A percentile compares a stretch with the other conserved stretches of the same genome.
phyloP scores from a whole-genome alignment of 176 grass and related monocot species.

The Eleusine coracana region DNA sequence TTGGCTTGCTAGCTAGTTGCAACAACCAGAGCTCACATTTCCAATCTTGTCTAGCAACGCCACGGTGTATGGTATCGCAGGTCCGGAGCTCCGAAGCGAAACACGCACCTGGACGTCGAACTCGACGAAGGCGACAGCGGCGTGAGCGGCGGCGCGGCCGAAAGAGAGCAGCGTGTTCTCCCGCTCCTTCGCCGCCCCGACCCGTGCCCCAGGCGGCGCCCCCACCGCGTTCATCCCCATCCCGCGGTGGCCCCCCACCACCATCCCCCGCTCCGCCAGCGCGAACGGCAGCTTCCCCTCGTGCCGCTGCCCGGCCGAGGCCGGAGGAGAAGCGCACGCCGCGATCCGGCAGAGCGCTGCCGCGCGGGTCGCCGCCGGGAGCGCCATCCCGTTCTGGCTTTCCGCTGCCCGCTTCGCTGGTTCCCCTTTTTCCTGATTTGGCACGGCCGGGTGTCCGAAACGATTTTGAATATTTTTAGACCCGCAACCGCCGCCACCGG shows the following conservation, averaged over 20 bases:
- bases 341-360: conserved; percentile 36
- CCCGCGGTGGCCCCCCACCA: conserved; percentile 63
- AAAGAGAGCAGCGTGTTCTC: conserved; percentile 77
- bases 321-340: conserved; percentile 15
- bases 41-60: not conserved
- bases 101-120: conserved; percentile 66
- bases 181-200: conserved; percentile 45
- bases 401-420: not conserved
- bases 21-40: conserved; percentile 20
- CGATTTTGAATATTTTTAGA: conserved; percentile 42
- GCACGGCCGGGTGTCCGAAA: not conserved
- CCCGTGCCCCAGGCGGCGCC: conserved; percentile 33
- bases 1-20: not conserved
- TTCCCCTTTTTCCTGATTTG: not conserved
- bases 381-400: conserved; percentile 29
- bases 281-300: conserved; percentile 18
- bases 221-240: conserved; percentile 70
- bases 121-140: conserved; percentile 64
- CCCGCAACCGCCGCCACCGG: conserved; percentile 28
- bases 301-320: not conserved
- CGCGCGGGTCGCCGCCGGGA: conserved; percentile 25
- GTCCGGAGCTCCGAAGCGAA: not conserved
- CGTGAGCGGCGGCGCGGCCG: conserved; percentile 46
- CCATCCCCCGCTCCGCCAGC: conserved; percentile 40
- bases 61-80: not conserved